phyloP scores from a whole-genome alignment of 2,329 filamentous ascomycete genomes.

The Graphilbum fragrans region DNA sequence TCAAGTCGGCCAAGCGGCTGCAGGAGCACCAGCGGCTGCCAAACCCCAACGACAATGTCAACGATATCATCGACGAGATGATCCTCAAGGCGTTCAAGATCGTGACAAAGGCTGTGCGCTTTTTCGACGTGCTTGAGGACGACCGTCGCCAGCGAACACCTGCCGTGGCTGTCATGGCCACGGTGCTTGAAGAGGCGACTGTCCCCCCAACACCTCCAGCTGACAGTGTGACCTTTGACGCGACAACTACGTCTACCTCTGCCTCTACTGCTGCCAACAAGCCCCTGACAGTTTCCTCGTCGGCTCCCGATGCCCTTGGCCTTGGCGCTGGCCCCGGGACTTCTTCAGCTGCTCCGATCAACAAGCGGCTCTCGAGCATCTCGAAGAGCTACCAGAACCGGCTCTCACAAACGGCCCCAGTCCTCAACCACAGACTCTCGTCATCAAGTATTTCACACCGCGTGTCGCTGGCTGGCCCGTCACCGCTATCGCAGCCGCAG shows the following conservation, averaged over 20 bases:
- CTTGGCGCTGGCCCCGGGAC: too few relatives aligned
- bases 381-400: slow-evolving; percentile 14
- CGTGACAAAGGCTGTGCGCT: slow-evolving; percentile 79
- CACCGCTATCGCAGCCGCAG: slow-evolving; percentile 48
- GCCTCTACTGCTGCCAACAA: neutral
- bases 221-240: slow-evolving; percentile 38
- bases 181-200: slow-evolving; percentile 44
- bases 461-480: slow-evolving; percentile 61
- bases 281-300: neutral
- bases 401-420: slow-evolving; percentile 24
- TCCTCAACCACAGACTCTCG: slow-evolving; percentile 33
- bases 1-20: slow-evolving; percentile 77
- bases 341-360: slow-evolving; percentile 12
- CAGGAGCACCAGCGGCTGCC: slow-evolving; percentile 54
- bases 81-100: slow-evolving; percentile 89
- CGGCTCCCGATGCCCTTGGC: neutral
- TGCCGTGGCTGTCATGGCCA: slow-evolving; percentile 47
- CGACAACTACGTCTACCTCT: slow-evolving; percentile 9
- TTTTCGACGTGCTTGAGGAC: slow-evolving; percentile 74
- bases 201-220: slow-evolving; percentile 53
- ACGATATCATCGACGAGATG: slow-evolving; percentile 81
- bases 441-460: slow-evolving; percentile 56
- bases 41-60: slow-evolving; percentile 43
- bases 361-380: slow-evolving; percentile 29
- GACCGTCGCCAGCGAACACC: slow-evolving; percentile 38